phyloP scores from a whole-genome alignment of 2,329 filamentous ascomycete genomes.

The Aspergillus clavatus region DNA sequence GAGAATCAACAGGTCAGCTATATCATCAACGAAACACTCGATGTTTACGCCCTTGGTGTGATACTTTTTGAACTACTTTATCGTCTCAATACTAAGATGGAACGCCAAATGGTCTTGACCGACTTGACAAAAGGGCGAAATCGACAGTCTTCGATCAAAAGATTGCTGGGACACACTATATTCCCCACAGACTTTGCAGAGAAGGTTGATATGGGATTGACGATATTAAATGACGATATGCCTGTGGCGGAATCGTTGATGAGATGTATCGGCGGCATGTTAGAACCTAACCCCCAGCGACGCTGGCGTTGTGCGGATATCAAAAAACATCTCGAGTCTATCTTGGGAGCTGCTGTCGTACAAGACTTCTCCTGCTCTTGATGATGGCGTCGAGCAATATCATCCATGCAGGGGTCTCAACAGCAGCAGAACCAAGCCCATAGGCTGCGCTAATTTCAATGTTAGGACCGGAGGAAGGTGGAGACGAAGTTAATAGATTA shows the following conservation, averaged over 20 bases:
- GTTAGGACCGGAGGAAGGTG: not conserved
- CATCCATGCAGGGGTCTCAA: not conserved
- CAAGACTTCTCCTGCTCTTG: constrained; percentile 6
- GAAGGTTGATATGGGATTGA: constrained; percentile 33
- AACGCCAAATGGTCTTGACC: constrained; percentile 42
- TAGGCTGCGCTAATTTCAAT: not conserved
- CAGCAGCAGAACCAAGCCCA: not conserved
- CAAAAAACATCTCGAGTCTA: constrained; percentile 29
- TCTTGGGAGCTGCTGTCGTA: constrained; percentile 17
- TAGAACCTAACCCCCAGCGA: constrained; percentile 31
- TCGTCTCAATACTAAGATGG: constrained; percentile 49
- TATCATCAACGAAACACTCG: constrained; percentile 49
- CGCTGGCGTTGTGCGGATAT: constrained; percentile 38
- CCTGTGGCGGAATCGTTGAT: constrained; percentile 31
- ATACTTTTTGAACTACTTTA: constrained; percentile 60
- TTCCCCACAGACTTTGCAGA: constrained; percentile 36
- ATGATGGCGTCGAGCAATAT: not conserved
- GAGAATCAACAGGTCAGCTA: constrained; percentile 17
- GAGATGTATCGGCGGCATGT: constrained; percentile 40
- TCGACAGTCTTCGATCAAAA: not conserved
- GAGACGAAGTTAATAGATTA: no score
- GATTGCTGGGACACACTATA: constrained; percentile 11
- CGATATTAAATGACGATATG: constrained; percentile 20
- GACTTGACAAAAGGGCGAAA: constrained; percentile 32
- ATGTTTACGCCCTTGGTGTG: constrained; percentile 59